These are phyloP conservation scores for Nicotiana undulata DNA, from an alignment of 257 asterid species.

Conservation along the genomic window DNA sequence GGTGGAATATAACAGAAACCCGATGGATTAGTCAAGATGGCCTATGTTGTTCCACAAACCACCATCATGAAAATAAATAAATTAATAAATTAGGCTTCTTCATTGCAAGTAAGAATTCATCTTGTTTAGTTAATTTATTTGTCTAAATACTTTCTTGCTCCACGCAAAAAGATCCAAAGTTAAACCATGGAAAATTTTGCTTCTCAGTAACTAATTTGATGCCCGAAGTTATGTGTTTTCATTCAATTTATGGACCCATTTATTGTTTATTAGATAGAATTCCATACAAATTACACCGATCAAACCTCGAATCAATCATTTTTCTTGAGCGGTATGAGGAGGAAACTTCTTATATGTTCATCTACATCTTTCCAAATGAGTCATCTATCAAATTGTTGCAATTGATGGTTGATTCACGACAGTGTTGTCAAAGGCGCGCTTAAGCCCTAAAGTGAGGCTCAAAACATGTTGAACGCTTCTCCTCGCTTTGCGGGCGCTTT, in stretches of 20 bases:
- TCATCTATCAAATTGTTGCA: slow-evolving; percentile 6
- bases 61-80: not conserved
- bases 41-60: not conserved
- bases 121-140: too few species aligned
- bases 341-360: not conserved
- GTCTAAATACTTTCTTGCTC: not conserved
- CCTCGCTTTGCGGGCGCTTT: too few species aligned
- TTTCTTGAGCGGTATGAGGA: too few species aligned
- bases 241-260: not conserved
- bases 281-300: too few species aligned
- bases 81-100: too few species aligned
- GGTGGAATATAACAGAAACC: not conserved
- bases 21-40: not conserved
- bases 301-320: too few species aligned
- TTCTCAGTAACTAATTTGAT: not conserved
- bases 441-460: too few species aligned
- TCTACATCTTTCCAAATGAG: slow-evolving; percentile 6
- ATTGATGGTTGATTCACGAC: slow-evolving; percentile 6
- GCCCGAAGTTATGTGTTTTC: not conserved
- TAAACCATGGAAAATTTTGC: not conserved
- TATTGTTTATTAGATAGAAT: not conserved
- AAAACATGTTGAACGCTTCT: too few species aligned
- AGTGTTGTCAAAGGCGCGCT: too few species aligned
- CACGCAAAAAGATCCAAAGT: not conserved
- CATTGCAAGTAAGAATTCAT: too few species aligned